A percentile compares a stretch with the other conserved stretches of the same genome.
Evolutionary conservation across 768 basidiomycete genomes (phyloP).

Genomic region (Paxillus involutus): DNA sequence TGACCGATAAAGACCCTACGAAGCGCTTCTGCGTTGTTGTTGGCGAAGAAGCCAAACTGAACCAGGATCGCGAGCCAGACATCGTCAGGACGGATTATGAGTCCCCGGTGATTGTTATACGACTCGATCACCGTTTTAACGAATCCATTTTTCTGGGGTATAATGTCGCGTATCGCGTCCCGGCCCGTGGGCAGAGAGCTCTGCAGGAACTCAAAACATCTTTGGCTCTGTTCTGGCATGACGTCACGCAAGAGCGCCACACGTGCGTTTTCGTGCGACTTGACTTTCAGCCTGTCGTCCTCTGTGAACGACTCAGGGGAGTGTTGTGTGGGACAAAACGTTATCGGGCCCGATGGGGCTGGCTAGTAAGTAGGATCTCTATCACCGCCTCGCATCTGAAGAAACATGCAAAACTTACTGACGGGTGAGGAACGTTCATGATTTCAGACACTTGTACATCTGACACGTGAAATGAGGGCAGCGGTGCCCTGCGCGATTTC

Average conservation of each 20-base stretch:
- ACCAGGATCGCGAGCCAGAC: slow-evolving; percentile 39
- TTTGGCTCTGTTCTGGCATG: slow-evolving; percentile 19
- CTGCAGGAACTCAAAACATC: slow-evolving; percentile 27
- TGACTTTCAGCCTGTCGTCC: slow-evolving; percentile 25
- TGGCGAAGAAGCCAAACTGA: slow-evolving; percentile 42
- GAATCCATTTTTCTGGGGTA: slow-evolving; percentile 33
- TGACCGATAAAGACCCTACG: slow-evolving; percentile 31
- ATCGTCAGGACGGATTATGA: slow-evolving; percentile 50
- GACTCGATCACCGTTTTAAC: slow-evolving; percentile 35
- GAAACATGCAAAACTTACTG: slow-evolving; percentile 11
- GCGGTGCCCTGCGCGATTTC: slow-evolving; percentile 15
- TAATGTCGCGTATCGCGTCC: slow-evolving; percentile 26
- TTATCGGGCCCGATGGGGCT: slow-evolving; percentile 8
- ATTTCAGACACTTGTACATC: not conserved
- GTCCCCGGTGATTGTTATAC: slow-evolving; percentile 35
- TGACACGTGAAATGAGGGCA: not conserved
- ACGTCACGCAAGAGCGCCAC: slow-evolving; percentile 21
- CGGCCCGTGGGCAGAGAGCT: slow-evolving; percentile 23
- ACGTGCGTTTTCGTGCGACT: slow-evolving; percentile 18
- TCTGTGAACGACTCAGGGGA: slow-evolving; percentile 30
- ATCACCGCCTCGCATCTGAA: not conserved
- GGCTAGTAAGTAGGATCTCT: slow-evolving; percentile 10
- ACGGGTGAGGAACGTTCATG: slow-evolving; percentile 7
- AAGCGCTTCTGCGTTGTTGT: slow-evolving; percentile 34
- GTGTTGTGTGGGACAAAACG: slow-evolving; percentile 23